Evolutionary conservation across 768 basidiomycete species (phyloP).

Genomic region (Cyathus striatus): DNA sequence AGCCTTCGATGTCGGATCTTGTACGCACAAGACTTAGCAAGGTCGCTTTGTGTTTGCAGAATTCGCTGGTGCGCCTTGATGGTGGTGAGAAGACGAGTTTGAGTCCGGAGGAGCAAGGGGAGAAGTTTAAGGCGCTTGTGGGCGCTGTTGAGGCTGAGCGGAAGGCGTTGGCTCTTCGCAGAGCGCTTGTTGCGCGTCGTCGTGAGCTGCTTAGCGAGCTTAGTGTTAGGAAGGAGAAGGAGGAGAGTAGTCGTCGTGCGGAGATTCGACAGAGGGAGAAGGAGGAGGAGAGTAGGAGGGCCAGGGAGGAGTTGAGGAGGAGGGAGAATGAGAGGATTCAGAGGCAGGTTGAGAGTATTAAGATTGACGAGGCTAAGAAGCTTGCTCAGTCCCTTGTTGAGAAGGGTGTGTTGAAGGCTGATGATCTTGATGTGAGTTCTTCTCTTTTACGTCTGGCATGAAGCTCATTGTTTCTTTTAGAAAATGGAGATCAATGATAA

Average conservation of each 20-base stretch:
- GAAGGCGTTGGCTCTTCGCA: constrained; percentile 67
- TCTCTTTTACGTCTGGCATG: constrained; percentile 5
- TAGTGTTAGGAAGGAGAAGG: constrained; percentile 80
- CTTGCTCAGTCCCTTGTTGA: constrained; percentile 80
- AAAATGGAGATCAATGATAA: constrained; percentile 83
- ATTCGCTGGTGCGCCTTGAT: constrained; percentile 56
- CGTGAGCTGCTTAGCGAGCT: constrained; percentile 83
- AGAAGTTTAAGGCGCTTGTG: constrained; percentile 56
- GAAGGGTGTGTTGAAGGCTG: constrained; percentile 61
- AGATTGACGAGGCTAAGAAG: constrained; percentile 81
- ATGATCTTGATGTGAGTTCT: constrained; percentile 60
- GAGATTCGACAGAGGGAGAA: constrained; percentile 62
- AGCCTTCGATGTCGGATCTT: constrained; percentile 67
- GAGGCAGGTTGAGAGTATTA: constrained; percentile 76
- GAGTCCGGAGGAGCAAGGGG: constrained; percentile 52
- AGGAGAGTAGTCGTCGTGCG: constrained; percentile 75
- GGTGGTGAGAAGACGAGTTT: constrained; percentile 33
- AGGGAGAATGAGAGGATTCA: constrained; percentile 59
- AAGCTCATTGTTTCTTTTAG: constrained; percentile 27
- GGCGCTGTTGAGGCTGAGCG: constrained; percentile 67
- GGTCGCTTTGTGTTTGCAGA: constrained; percentile 70
- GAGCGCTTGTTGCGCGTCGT: constrained; percentile 81
- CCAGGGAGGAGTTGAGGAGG: constrained; percentile 58
- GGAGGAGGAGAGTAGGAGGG: constrained; percentile 59
- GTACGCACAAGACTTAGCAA: constrained; percentile 75